These are phyloP conservation scores for Microthlaspi erraticum DNA, from an alignment of 345 rosid genomes.

Conservation along the genomic window DNA sequence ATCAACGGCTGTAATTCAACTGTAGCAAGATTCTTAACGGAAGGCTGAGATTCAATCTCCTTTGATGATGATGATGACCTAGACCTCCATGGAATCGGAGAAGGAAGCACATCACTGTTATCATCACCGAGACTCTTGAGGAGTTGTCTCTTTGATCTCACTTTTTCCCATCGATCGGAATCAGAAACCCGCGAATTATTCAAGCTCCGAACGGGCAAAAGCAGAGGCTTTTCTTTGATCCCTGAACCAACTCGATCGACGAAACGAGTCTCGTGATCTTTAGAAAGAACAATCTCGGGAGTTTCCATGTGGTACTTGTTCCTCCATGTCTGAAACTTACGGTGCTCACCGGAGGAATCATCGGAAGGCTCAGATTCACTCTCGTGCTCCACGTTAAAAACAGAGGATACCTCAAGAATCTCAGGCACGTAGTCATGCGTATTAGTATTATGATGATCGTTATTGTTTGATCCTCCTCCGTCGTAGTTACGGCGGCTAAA, in stretches of 20 bases:
- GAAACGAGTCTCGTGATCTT: constrained; percentile 52
- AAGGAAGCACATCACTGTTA: constrained; percentile 72
- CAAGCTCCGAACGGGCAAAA: constrained; percentile 87
- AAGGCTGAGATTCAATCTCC: constrained; percentile 31
- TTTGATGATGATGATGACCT: constrained; percentile 54
- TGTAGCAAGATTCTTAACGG: not conserved
- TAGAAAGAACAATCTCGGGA: constrained; percentile 58
- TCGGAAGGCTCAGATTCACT: constrained; percentile 46
- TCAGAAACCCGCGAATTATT: constrained; percentile 56
- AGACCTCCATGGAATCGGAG: constrained; percentile 97
- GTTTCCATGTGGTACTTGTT: constrained; percentile 65
- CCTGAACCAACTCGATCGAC: constrained; percentile 40
- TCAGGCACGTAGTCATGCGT: constrained; percentile 69
- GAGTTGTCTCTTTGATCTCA: constrained; percentile 39
- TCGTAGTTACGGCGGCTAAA: constrained; percentile 74
- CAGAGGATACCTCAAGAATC: constrained; percentile 86
- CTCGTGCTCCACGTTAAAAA: constrained; percentile 71
- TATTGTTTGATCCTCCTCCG: constrained; percentile 48
- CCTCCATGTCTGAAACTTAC: constrained; percentile 77
- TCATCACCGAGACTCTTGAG: constrained; percentile 53
- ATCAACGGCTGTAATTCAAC: constrained; percentile 35
- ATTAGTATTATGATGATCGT: constrained; percentile 48
- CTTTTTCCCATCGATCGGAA: constrained; percentile 39
- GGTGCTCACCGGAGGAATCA: constrained; percentile 37
- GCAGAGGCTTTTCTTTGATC: constrained; percentile 66